Percentiles rank a stretch among this genome's conserved stretches.
phyloP scores from a whole-genome alignment of 1,284 basidiomycete genomes.

The Termitomyces sp. region DNA sequence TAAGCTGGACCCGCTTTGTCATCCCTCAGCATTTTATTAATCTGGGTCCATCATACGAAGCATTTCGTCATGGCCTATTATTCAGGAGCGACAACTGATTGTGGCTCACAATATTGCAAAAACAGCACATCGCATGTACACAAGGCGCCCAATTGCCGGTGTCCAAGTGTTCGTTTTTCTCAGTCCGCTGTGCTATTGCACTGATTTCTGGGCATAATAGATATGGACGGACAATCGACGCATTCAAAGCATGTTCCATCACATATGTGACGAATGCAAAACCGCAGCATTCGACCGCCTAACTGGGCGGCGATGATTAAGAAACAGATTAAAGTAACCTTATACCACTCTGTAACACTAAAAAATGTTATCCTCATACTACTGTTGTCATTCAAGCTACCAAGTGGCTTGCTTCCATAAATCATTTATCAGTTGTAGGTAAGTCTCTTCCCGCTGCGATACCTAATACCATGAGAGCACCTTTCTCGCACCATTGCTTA shows the following conservation, averaged over 20 bases:
- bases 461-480: background rate
- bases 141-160: conserved; percentile 32
- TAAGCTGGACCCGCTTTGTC: conserved; percentile 26
- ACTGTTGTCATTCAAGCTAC: background rate
- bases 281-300: conserved; percentile 27
- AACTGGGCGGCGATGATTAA: conserved; percentile 18
- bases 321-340: background rate
- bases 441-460: background rate
- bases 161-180: conserved; percentile 25
- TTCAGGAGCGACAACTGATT: conserved; percentile 31
- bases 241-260: conserved; percentile 38
- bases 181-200: background rate
- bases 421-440: background rate
- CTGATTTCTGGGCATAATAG: conserved; percentile 17
- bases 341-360: background rate
- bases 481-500: background rate
- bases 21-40: conserved; percentile 4
- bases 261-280: conserved; percentile 33
- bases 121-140: conserved; percentile 32
- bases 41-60: conserved; percentile 23
- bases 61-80: conserved; percentile 52
- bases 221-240: conserved; percentile 27
- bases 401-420: background rate
- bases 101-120: conserved; percentile 25
- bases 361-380: background rate